Base-by-base conservation (phyloP, 148 eudicot genomes). In the Polygonum maritimum region DNA sequence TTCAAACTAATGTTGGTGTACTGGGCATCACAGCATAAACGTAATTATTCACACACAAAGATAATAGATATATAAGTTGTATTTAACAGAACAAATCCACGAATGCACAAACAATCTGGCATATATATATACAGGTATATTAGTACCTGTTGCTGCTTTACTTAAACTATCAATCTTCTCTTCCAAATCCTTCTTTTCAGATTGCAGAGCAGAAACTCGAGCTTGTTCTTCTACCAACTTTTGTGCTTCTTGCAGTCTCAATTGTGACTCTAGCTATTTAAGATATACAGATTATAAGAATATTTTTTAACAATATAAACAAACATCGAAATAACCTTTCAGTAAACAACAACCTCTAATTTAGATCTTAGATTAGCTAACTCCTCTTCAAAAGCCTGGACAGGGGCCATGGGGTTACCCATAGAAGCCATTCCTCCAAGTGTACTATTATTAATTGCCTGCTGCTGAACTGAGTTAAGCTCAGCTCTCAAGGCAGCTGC, bases 401-500 rank as follows among this genome's bases (percentile, higher is more conserved):
- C 75, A 74, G 85, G 94, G 80, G 88, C 89, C 22, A 86, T 85
- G 21, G 97, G 77, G 79, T 76, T 86, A 45, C 91, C 90, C 84
- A 83, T 83, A 55, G 91, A 70, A 31, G 81, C 48, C 73, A 83
- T 81, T 55, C 83, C 84, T 80, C 83, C 81, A 40, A 80, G 77
- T 57, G 82, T 73, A 80, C 82, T 75, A 81, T 81, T 84, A 67
- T 67, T 15, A 81, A 95, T 88, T 79, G 89, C 85, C 82, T 95
- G 99, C 80, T 85, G 97, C 84, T 92, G 99, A 78, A 92, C 75
- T 15, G 84, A 85, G 81, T 95, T 95, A 48, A 95, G 79, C 82
- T 95, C 99, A 57, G 96, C 94, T 85, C 99, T 87, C 62, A 95
- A 57, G 45, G 98, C 84, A 76, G 96, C 96, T 52, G 99, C 94